These are phyloP conservation scores for Pseudocercospora pini-densiflorae DNA, from an alignment of 2,329 filamentous ascomycete species.

Conservation along the genomic window DNA sequence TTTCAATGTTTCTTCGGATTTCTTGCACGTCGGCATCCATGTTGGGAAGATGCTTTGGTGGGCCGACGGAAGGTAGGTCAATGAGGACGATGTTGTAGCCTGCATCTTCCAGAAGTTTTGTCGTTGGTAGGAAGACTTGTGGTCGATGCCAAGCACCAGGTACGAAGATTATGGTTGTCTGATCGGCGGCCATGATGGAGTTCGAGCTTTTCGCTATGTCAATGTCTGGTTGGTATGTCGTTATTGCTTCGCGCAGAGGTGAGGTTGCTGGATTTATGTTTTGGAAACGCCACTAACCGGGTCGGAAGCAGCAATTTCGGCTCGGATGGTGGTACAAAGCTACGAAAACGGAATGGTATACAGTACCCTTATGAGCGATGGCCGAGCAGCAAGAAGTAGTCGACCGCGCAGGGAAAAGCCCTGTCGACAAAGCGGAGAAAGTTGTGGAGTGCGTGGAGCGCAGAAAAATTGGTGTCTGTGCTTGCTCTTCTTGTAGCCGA, in stretches of 20 bases:
- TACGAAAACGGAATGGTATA: conserved; percentile 3
- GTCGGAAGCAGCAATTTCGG: conserved; percentile 6
- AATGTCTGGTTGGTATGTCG: background rate
- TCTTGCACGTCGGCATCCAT: conserved; percentile 12
- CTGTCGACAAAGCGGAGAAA: conserved; percentile 11
- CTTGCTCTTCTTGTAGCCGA: background rate
- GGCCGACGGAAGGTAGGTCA: conserved; percentile 13
- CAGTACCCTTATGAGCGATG: background rate
- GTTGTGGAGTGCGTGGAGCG: conserved; percentile 10
- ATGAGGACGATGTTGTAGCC: conserved; percentile 17
- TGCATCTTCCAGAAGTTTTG: conserved; percentile 4
- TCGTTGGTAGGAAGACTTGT: conserved; percentile 4
- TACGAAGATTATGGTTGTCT: conserved; percentile 19
- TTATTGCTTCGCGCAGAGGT: background rate
- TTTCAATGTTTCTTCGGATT: conserved; percentile 21
- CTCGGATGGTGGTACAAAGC: conserved; percentile 5
- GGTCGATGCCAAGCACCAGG: conserved; percentile 24
- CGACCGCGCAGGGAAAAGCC: conserved; percentile 7
- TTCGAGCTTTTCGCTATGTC: background rate
- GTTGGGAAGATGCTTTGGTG: conserved; percentile 8
- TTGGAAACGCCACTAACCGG: background rate
- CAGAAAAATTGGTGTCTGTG: background rate
- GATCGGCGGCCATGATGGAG: background rate
- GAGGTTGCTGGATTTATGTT: background rate
- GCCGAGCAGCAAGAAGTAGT: background rate